Conservation (phyloP, 768 basidiomycete species). For the Suillus decipiens region DNA sequence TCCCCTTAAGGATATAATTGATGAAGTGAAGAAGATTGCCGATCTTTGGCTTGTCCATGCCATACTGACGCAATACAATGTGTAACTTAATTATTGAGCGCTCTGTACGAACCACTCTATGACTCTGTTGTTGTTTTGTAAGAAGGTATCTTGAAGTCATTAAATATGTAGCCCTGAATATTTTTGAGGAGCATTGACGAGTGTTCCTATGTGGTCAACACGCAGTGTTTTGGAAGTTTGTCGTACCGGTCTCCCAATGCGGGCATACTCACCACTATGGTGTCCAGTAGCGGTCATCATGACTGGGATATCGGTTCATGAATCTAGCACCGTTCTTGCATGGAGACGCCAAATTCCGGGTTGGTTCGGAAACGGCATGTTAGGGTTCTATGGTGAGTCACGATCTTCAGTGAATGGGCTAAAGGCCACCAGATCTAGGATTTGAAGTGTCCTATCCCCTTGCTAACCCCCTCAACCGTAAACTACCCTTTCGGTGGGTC, state of each 20-base stretch:
- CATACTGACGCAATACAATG: slow-evolving; percentile 17
- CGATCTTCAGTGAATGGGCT: too few relatives aligned
- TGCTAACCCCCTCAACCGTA: too few relatives aligned
- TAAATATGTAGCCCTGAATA: not conserved
- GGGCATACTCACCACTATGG: not conserved
- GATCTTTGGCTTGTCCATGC: slow-evolving; percentile 35
- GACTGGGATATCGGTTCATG: not conserved
- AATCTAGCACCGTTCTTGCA: too few relatives aligned
- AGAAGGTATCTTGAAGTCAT: not conserved
- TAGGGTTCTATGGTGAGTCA: too few relatives aligned
- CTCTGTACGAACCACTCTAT: not conserved
- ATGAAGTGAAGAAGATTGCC: slow-evolving; percentile 26
- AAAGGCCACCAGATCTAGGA: too few relatives aligned
- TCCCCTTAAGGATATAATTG: slow-evolving; percentile 29
- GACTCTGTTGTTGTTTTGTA: not conserved
- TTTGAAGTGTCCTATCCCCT: too few relatives aligned
- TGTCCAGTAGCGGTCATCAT: not conserved
- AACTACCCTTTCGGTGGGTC: too few relatives aligned
- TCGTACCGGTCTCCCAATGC: not conserved
- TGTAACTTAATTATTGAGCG: not conserved
- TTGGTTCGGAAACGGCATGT: too few relatives aligned
- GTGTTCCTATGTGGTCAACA: not conserved
- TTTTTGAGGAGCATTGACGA: not conserved
- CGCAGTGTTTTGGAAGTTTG: not conserved
- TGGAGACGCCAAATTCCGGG: too few relatives aligned